A percentile compares a stretch with the other conserved stretches of the same genome.
phyloP scores from a whole-genome alignment of 2,329 filamentous ascomycete genomes.

The Bipolaris oryzae region DNA sequence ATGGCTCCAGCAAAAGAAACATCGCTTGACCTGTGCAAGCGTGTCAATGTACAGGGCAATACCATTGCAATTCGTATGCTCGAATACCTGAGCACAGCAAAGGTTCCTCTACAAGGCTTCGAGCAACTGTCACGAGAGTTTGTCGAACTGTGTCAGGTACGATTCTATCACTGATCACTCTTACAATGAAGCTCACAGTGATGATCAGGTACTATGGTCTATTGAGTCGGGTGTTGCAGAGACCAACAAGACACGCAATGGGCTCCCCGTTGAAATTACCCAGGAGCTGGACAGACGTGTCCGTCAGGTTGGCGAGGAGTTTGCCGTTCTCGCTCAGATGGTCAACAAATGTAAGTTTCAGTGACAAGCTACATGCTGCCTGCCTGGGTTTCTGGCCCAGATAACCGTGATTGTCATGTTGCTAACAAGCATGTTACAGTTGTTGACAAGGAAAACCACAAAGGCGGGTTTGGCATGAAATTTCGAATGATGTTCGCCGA shows the following conservation, averaged over 20 bases:
- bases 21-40: conserved; percentile 60
- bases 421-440: conserved; percentile 42
- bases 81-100: conserved; percentile 44
- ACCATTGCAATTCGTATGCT: conserved; percentile 59
- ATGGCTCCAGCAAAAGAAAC: conserved; percentile 48
- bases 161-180: background rate
- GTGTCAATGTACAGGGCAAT: conserved; percentile 61
- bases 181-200: background rate
- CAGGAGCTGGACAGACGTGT: conserved; percentile 70
- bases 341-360: conserved; percentile 54
- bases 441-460: conserved; percentile 65
- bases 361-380: no score
- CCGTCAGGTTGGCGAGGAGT: conserved; percentile 65
- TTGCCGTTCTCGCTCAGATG: conserved; percentile 68
- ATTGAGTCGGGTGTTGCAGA: conserved; percentile 66
- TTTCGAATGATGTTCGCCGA: conserved; percentile 63
- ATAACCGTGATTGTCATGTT: background rate
- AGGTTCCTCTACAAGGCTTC: conserved; percentile 47
- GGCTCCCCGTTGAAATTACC: conserved; percentile 65
- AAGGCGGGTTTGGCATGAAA: conserved; percentile 65
- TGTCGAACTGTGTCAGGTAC: conserved; percentile 58
- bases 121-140: conserved; percentile 68
- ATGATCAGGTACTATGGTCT: conserved; percentile 68
- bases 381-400: background rate
- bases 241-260: conserved; percentile 54